Base-by-base conservation (phyloP, 2,329 filamentous ascomycete species). In the Exutisphaerella laricina region DNA sequence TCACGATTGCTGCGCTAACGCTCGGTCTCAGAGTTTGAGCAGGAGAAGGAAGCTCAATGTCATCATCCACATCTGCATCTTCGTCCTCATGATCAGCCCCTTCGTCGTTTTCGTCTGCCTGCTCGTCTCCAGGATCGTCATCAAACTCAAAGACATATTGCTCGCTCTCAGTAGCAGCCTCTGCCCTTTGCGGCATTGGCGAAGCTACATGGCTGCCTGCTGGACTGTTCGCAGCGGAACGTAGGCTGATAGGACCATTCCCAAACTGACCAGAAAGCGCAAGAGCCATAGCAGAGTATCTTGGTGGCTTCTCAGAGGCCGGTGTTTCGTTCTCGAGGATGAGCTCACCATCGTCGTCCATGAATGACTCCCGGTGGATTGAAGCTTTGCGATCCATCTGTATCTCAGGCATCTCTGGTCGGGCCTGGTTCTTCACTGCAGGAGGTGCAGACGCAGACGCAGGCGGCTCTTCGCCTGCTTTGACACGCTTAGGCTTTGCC, bases 161-260 rank as follows among this genome's bases (percentile, higher is more conserved):
- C 17, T 53, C 45, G 9, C 14, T 21, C 18, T 35, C 33, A 12
- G 45, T 46, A 9, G 39, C 28, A 2, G 29, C 43, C 13, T 51
- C 53, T 5, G 50, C 46, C 17, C 46, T 41, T 18, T 41, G 36
- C 5, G 47, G 41, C 30, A 47, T 43, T 10, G 57, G 57, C 17
- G 52, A 55, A 14, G 41, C 39, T 3, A 43, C 50, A 23, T 50
- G 55, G 28, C 51, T 59, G 42, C 43, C 67, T 39, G 52, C 57
- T 26, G 53, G 59, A 44, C 45, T 68, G 43, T 60, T 69, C 5
- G 68, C 67, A 1, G 67, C 69, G 46, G 65, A 68, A 12, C 63
- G 65, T 26, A 71, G 58, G 12, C 62, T 66, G 32, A 70, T 70
- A 2, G 69, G 70, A 3, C 68, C 68, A 18, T 58, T 57, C 16